These are phyloP conservation scores for Botrytis hyacinthi DNA, from an alignment of 2,329 filamentous ascomycete genomes.

Conservation along the genomic window DNA sequence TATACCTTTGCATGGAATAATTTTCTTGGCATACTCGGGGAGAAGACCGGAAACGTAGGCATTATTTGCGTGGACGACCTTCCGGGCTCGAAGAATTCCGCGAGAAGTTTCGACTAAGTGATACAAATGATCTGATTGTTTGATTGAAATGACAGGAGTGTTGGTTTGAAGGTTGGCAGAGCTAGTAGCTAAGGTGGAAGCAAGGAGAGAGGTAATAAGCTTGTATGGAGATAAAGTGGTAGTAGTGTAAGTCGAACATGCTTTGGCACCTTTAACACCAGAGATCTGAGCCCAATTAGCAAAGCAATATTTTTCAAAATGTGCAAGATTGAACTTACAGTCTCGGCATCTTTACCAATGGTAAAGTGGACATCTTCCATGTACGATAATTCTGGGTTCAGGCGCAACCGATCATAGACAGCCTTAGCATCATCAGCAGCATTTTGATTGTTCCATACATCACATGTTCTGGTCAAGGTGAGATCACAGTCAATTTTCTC, in stretches of 20 bases:
- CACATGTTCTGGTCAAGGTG: slow-evolving; percentile 36
- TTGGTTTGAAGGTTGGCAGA: slow-evolving; percentile 52
- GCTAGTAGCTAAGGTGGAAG: slow-evolving; percentile 45
- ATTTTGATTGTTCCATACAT: slow-evolving; percentile 17
- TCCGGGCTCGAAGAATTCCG: slow-evolving; percentile 51
- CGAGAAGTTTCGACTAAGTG: slow-evolving; percentile 53
- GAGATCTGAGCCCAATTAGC: slow-evolving; percentile 18
- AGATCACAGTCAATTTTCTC: slow-evolving; percentile 46
- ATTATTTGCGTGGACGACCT: slow-evolving; percentile 64
- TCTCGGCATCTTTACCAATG: slow-evolving; percentile 10
- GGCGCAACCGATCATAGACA: not conserved
- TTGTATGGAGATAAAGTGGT: slow-evolving; percentile 57
- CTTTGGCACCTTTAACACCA: slow-evolving; percentile 32
- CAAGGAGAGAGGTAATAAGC: slow-evolving; percentile 52
- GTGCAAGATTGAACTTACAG: not conserved
- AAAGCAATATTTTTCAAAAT: too few species aligned
- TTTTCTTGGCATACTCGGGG: slow-evolving; percentile 49
- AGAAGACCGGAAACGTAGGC: slow-evolving; percentile 62
- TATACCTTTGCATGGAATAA: slow-evolving; percentile 56
- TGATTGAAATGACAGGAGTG: slow-evolving; percentile 44
- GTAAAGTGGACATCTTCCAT: slow-evolving; percentile 15
- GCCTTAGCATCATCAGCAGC: slow-evolving; percentile 1
- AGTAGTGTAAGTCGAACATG: slow-evolving; percentile 27
- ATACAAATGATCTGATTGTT: slow-evolving; percentile 25
- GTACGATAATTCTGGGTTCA: not conserved